Conservation (phyloP, 192 early-diverging fungal species). For the Backusella tuberculispora region DNA sequence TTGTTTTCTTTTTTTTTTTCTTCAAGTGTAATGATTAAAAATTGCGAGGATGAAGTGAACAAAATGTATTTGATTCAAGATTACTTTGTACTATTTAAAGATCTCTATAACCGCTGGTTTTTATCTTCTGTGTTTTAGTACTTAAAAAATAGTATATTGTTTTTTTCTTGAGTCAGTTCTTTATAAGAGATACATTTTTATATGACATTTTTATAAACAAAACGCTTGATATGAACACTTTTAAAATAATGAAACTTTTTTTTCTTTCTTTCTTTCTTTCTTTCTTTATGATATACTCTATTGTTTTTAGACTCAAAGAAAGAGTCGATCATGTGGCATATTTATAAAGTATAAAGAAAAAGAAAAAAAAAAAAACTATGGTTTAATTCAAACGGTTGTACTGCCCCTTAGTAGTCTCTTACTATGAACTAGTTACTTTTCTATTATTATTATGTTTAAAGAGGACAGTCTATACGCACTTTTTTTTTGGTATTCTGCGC, state of each 20-base stretch:
- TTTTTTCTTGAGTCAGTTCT: background rate
- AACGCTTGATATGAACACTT: conserved; percentile 14
- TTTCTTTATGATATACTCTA: background rate
- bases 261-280: background rate
- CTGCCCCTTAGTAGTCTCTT: no score
- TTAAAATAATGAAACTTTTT: background rate
- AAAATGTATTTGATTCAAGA: background rate
- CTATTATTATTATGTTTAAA: no score
- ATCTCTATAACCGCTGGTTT: background rate
- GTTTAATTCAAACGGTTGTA: no score
- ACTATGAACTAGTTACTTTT: no score
- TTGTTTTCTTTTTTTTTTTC: background rate
- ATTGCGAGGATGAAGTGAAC: background rate
- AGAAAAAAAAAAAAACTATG: no score
- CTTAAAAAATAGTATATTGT: background rate
- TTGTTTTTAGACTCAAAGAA: background rate
- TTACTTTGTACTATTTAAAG: no score
- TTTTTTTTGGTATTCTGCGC: no score
- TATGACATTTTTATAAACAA: conserved; percentile 4
- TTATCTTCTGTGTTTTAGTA: conserved; percentile 5
- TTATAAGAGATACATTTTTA: conserved; percentile 5
- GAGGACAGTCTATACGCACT: no score
- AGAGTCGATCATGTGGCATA: background rate
- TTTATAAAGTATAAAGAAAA: no score
- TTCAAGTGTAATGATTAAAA: background rate